These are phyloP conservation scores for Biscutella laevigata DNA, from an alignment of 441 rosid species.

Conservation along the genomic window DNA sequence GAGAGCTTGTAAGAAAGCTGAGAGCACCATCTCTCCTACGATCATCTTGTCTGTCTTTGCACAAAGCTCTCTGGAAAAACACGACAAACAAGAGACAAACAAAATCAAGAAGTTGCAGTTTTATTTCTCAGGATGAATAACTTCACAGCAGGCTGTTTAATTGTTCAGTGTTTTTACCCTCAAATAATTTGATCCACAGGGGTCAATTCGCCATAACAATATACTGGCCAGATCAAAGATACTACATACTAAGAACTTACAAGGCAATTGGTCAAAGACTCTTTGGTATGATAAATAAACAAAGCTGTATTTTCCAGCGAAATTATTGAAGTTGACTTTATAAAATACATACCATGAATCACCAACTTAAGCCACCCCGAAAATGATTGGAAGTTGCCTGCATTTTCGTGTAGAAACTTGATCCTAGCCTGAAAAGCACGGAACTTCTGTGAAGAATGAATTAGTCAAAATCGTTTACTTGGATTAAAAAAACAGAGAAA, in stretches of 20 bases:
- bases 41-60: constrained; percentile 1
- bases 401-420: constrained; percentile 13
- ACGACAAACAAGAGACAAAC: background rate
- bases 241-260: background rate
- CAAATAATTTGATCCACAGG: background rate
- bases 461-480: constrained; percentile 1
- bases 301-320: no score
- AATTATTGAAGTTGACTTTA: constrained; percentile 6
- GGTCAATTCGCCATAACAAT: background rate
- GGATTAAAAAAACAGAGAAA: background rate
- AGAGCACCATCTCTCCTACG: constrained; percentile 19
- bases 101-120: constrained; percentile 4
- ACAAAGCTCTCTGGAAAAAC: background rate
- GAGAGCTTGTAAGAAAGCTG: constrained; percentile 28
- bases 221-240: background rate
- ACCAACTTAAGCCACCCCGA: constrained; percentile 14
- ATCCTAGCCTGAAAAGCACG: background rate
- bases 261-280: background rate
- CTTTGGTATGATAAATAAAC: no score
- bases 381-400: constrained; percentile 16
- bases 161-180: background rate
- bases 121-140: background rate
- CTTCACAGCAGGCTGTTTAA: background rate
- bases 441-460: background rate
- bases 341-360: constrained; percentile 8